These are phyloP conservation scores for Termitomyces sp. DNA, from an alignment of 1,284 basidiomycete genomes.

Conservation along the genomic window DNA sequence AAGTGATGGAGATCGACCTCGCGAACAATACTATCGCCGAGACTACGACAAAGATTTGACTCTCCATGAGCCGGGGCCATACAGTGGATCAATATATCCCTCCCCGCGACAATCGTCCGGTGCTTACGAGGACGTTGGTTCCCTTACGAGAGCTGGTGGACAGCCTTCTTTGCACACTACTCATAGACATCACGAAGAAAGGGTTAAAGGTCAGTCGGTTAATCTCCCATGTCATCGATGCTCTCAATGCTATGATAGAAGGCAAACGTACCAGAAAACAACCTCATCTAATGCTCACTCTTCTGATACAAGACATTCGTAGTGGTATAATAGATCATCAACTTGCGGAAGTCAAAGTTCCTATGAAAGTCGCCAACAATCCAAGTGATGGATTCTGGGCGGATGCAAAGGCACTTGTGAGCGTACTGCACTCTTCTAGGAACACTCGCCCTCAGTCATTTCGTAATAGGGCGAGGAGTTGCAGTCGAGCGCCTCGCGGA, in stretches of 20 bases:
- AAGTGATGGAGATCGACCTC: not conserved
- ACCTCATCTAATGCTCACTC: conserved; percentile 43
- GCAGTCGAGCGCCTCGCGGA: conserved; percentile 57
- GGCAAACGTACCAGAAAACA: conserved; percentile 8
- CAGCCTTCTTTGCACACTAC: not conserved
- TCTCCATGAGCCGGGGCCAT: conserved; percentile 1
- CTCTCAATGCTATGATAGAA: conserved; percentile 7
- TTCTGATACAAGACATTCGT: conserved; percentile 61
- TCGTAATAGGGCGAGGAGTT: conserved; percentile 40
- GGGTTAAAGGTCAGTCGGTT: conserved; percentile 2
- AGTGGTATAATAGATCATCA: conserved; percentile 46
- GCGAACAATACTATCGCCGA: conserved; percentile 7
- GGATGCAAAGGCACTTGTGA: conserved; percentile 55
- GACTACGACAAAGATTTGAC: conserved; percentile 14
- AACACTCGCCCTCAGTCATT: not conserved
- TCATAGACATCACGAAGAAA: conserved; percentile 4
- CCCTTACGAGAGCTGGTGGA: not conserved
- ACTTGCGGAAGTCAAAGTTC: conserved; percentile 61
- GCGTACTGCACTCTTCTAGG: conserved; percentile 12
- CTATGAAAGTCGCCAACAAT: conserved; percentile 40
- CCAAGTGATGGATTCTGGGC: conserved; percentile 60
- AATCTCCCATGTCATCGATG: not conserved
- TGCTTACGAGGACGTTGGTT: not conserved
- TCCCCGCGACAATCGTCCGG: not conserved
- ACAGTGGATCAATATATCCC: not conserved